Base-by-base conservation (phyloP, 2,329 filamentous ascomycete genomes). In the Trichoderma pleuroti region DNA sequence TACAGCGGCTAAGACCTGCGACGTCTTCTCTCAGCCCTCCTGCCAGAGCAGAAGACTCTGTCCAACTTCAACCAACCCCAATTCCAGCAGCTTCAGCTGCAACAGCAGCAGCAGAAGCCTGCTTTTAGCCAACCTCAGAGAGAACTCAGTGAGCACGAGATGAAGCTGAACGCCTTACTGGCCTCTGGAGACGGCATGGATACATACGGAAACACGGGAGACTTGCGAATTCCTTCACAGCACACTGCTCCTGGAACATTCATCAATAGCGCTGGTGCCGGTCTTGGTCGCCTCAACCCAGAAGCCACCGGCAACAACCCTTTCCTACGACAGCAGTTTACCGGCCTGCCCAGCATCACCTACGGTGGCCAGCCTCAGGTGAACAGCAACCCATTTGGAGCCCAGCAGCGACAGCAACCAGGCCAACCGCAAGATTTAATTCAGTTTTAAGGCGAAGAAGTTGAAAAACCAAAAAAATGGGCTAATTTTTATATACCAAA, bases 171-270 rank as follows among this genome's bases (percentile, higher is more conserved):
- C 79, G 88, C 92, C 1, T 88, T 99, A 39, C 88, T 99, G 57
- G 88, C 94, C 4, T 90, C 87, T 28, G 94, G 96, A 74, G 96
- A 99, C 70, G 96, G 96, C 28, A 92, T 97, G 85, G 96, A 99
- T 79, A 99, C 96, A 0, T 99, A 97, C 79, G 96, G 96, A 74
- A 99, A 99, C 80, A 93, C 93, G n/a, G 96, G 96, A 75, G 93
- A 98, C 74, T 86, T 97, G 60, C 94, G 96, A 81, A 97, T 99
- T 74, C 96, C 96, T 1, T 91, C 96, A 2, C 96, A 99, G 79
- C 96, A 99, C 81, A 99, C 96, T 0, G 94, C 96, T 1, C 96
- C 96, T 0, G 96, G 95, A 30, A 97, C 93, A 0, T 99, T 98
- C 80, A 91, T 99, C 82, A 99, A 99, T 83, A 97, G 93, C 72